These are phyloP conservation scores for Ganoderma multipileum DNA, from an alignment of 1,284 basidiomycete species.

Conservation along the genomic window DNA sequence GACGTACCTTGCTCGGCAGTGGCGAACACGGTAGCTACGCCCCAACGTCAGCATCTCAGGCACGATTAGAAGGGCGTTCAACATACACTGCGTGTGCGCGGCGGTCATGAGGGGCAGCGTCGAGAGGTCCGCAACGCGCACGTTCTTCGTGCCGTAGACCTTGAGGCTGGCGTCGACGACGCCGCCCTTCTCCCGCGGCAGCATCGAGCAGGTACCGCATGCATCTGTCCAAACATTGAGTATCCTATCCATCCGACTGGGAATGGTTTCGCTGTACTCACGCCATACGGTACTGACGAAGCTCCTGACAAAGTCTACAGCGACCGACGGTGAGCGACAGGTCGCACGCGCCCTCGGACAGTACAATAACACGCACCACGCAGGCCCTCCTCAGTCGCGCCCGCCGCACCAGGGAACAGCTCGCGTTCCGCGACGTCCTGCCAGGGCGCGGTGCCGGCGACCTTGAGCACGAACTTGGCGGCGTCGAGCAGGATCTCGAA, in stretches of 20 bases:
- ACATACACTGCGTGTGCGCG: slow-evolving; percentile 31
- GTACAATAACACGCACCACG: slow-evolving; percentile 13
- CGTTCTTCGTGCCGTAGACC: slow-evolving; percentile 36
- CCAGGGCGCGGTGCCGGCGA: slow-evolving; percentile 16
- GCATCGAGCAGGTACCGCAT: slow-evolving; percentile 53
- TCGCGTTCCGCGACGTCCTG: slow-evolving; percentile 16
- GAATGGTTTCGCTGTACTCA: slow-evolving; percentile 4
- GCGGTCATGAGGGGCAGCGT: slow-evolving; percentile 36
- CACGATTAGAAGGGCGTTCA: background rate
- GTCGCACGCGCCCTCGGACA: background rate
- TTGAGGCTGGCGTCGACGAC: slow-evolving; percentile 60
- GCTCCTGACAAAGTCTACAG: slow-evolving; percentile 16
- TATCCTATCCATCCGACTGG: background rate
- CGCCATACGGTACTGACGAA: slow-evolving; percentile 26
- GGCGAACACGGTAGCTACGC: background rate
- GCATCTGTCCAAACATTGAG: slow-evolving; percentile 28
- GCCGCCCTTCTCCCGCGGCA: slow-evolving; percentile 58
- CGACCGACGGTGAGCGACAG: background rate
- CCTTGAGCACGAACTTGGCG: slow-evolving; percentile 44
- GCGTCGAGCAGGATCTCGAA: slow-evolving; percentile 46
- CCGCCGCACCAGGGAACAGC: slow-evolving; percentile 23
- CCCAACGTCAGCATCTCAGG: background rate
- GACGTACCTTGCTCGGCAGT: background rate
- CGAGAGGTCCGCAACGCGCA: slow-evolving; percentile 43
- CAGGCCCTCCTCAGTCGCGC: slow-evolving; percentile 19